Conservation (phyloP, 1,284 basidiomycete genomes). For the Naganishia sp. region DNA sequence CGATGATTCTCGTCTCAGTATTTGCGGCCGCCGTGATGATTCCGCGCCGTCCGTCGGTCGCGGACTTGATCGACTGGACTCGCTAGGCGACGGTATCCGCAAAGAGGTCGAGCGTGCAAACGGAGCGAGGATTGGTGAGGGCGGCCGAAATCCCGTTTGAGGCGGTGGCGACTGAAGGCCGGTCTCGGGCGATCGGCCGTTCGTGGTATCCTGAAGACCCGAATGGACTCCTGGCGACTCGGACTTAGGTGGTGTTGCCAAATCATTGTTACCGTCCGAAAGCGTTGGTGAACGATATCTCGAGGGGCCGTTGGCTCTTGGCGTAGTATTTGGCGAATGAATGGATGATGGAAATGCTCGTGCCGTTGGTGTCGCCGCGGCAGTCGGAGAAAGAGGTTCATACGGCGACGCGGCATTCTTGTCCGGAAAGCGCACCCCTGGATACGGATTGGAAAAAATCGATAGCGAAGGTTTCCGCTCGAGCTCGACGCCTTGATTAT, state of each 20-base stretch:
- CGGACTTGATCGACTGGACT: neutral
- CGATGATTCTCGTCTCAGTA: conserved; percentile 12
- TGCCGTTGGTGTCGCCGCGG: conserved; percentile 9
- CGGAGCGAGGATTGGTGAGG: conserved; percentile 30
- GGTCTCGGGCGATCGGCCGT: neutral
- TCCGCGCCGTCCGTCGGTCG: neutral
- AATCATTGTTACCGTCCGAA: neutral
- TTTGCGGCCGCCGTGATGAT: neutral
- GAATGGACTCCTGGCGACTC: neutral
- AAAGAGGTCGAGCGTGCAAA: conserved; percentile 24
- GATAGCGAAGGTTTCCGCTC: conserved; percentile 25
- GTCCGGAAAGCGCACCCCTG: conserved; percentile 9
- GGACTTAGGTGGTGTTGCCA: neutral
- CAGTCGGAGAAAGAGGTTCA: conserved; percentile 20
- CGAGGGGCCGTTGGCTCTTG: neutral
- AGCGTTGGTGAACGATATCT: neutral
- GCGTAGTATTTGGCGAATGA: conserved; percentile 12
- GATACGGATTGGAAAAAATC: conserved; percentile 25
- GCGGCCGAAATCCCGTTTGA: conserved; percentile 10
- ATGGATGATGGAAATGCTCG: conserved; percentile 8
- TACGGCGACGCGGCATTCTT: conserved; percentile 24
- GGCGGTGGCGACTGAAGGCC: neutral
- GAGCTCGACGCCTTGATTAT: conserved; percentile 8
- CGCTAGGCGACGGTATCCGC: neutral
- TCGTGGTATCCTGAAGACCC: neutral